Base-by-base conservation (phyloP, 2,329 filamentous ascomycete species). In the Exophiala xenobiotica region DNA sequence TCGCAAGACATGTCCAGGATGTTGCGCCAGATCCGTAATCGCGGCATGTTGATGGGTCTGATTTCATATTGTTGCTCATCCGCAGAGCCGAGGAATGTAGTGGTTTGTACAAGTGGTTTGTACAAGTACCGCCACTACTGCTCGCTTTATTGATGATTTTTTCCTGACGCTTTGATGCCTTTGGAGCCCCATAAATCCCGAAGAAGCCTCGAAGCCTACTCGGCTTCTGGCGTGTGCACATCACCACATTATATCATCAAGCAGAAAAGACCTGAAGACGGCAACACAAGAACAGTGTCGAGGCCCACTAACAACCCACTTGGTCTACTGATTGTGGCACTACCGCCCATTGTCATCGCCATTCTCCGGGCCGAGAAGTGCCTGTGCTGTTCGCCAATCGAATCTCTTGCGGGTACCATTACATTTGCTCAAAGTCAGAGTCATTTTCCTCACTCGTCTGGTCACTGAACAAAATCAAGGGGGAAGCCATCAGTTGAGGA, bases 391-490 rank as follows among this genome's bases (percentile, higher is more conserved):
- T n/a, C 38, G n/a, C 38, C 38, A 40, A 40, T 40, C 6, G 38
- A 22, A 40, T 40, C 38, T 24, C 18, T 40, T 24, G 18, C 38
- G 7, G 19, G n/a, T 12, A 40, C 22, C 38, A 40, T 40, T 40
- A 24, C 38, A 24, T 40, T 23, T 40, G 38, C 19, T 40, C 38
- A 23, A n/a, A n/a, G 8, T 20, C 20, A 40, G 18, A 24, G 20
- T 40, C 38, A 40, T 40, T 40, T 39, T 40, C 16, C 38, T 40
- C 19, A 40, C 38, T 14, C 22, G 20, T n/a, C 18, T n/a, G 38
- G 22, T 40, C 20, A 20, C 22, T 22, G 38, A 20, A 22, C 19
- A 23, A 40, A 40, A 22, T 14, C 38, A n/a, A 40, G 7, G 38
- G 14, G 19, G 18, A 40, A 11, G n/a, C 23, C 20, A 22, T 23